Evolutionary conservation across 2,329 filamentous ascomycete genomes (phyloP).

Genomic region (Atkinsonella texensis): DNA sequence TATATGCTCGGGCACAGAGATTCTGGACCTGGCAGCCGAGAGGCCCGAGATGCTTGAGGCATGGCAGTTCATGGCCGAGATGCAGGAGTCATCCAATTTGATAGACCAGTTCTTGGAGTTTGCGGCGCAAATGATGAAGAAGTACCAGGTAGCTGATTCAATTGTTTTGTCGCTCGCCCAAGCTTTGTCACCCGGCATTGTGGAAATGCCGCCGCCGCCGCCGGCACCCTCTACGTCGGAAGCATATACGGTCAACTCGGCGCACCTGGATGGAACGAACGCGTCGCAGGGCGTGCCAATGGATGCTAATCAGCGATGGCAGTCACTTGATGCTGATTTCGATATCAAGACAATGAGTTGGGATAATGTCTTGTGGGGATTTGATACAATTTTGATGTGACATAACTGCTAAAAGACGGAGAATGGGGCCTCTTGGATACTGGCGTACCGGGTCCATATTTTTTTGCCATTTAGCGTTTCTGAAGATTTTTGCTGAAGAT

Average conservation of each 20-base stretch:
- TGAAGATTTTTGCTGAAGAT: too few species aligned
- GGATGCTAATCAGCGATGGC: constrained; percentile 3
- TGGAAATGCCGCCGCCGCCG: too few species aligned
- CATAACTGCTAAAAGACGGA: too few species aligned
- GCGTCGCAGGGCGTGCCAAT: background rate
- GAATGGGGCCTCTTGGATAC: background rate
- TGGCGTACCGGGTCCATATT: too few species aligned
- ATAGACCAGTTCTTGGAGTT: constrained; percentile 5
- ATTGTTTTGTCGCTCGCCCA: constrained; percentile 1
- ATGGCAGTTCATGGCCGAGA: constrained; percentile 1
- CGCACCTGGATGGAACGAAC: background rate
- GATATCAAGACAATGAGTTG: constrained; percentile 6
- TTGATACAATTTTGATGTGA: constrained; percentile 5
- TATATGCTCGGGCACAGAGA: constrained; percentile 2
- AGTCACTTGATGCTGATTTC: constrained; percentile 5
- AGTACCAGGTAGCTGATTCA: constrained; percentile 1
- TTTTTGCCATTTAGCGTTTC: too few species aligned
- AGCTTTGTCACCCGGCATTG: background rate
- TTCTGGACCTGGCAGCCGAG: background rate
- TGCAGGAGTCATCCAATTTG: constrained; percentile 3
- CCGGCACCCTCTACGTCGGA: background rate
- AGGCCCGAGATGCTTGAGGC: constrained; percentile 3
- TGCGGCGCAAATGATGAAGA: constrained; percentile 2
- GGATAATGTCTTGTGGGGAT: constrained; percentile 7
- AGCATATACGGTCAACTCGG: background rate